phyloP scores from a whole-genome alignment of 257 asterid genomes.

The Primulina eburnea region DNA sequence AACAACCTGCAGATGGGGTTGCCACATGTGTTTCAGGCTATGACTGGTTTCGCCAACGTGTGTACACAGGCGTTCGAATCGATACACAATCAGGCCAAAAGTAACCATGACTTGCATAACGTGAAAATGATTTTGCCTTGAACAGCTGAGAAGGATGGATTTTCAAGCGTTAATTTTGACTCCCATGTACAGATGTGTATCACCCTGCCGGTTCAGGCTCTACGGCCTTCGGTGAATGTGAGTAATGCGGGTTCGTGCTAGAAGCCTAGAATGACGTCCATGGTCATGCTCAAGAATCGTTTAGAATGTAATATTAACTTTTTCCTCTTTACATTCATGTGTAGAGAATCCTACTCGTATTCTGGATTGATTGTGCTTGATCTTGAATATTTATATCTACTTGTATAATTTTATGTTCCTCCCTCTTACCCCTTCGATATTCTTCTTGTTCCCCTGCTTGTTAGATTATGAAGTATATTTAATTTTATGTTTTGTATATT shows the following conservation, averaged over 20 bases:
- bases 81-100: conserved; percentile 69
- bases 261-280: background rate
- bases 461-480: no score
- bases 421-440: no score
- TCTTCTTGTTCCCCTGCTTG: no score
- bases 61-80: conserved; percentile 78
- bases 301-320: no score
- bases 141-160: conserved; percentile 15
- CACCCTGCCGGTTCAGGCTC: no score
- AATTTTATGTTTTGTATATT: no score
- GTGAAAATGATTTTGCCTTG: conserved; percentile 69
- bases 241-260: background rate
- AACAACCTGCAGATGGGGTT: conserved; percentile 86
- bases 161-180: background rate
- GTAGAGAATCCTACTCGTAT: conserved; percentile 17
- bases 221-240: background rate
- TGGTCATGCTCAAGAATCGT: conserved; percentile 19
- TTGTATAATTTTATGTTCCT: no score
- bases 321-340: conserved; percentile 24
- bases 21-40: conserved; percentile 91
- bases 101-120: conserved; percentile 44
- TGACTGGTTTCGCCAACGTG: conserved; percentile 83
- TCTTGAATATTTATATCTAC: background rate
- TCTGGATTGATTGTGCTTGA: conserved; percentile 12
- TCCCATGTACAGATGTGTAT: conserved; percentile 23